Evolutionary conservation across 2,329 filamentous ascomycete species (phyloP).

Genomic region (Clonostachys chloroleuca): DNA sequence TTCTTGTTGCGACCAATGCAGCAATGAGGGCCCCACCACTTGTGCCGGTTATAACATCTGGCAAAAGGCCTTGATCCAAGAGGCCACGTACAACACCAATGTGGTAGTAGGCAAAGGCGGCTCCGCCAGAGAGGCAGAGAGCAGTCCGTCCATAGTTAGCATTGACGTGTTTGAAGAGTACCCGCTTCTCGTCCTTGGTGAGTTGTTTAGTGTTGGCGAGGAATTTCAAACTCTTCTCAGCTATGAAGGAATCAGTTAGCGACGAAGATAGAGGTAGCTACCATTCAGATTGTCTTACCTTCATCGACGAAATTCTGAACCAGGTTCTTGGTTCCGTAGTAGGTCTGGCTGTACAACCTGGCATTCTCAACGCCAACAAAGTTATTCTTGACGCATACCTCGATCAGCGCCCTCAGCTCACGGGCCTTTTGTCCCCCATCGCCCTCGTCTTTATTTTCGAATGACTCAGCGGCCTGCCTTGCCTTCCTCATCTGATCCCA

Average conservation of each 20-base stretch:
- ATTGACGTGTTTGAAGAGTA: slow-evolving; percentile 81
- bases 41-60: slow-evolving; percentile 93
- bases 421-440: slow-evolving; percentile 54
- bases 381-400: slow-evolving; percentile 95
- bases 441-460: slow-evolving; percentile 29
- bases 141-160: slow-evolving; percentile 92
- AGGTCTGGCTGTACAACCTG: slow-evolving; percentile 93
- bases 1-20: slow-evolving; percentile 80
- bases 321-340: slow-evolving; percentile 93
- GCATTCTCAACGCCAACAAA: slow-evolving; percentile 95
- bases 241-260: slow-evolving; percentile 25
- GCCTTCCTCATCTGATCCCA: slow-evolving; percentile 68
- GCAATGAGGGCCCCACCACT: slow-evolving; percentile 91
- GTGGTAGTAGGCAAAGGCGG: slow-evolving; percentile 95
- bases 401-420: slow-evolving; percentile 72
- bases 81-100: slow-evolving; percentile 89
- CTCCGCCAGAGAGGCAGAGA: slow-evolving; percentile 87
- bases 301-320: slow-evolving; percentile 90
- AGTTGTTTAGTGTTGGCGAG: slow-evolving; percentile 66
- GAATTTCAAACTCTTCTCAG: slow-evolving; percentile 62
- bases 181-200: slow-evolving; percentile 67
- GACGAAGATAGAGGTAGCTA: not conserved
- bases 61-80: slow-evolving; percentile 78
- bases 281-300: slow-evolving; percentile 37
- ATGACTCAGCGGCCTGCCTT: slow-evolving; percentile 53